Conservation (phyloP, 2,329 filamentous ascomycete genomes). For the Aspergillus puulaauensis region DNA sequence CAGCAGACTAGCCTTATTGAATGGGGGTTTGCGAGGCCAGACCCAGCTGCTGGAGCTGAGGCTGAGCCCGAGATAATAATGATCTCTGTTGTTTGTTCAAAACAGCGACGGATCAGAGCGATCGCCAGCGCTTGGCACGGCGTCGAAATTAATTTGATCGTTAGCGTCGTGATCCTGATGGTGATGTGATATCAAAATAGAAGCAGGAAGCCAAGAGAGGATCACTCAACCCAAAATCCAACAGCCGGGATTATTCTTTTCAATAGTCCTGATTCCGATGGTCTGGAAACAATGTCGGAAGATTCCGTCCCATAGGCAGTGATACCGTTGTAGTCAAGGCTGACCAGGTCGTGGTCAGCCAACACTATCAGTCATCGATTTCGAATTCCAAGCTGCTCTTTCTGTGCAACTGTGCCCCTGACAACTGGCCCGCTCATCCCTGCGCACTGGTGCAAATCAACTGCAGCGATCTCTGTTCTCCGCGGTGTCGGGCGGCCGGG, state of each 20-base stretch:
- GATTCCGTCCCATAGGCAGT: background rate
- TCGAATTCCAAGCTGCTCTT: background rate
- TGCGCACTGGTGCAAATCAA: background rate
- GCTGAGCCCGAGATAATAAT: background rate
- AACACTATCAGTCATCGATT: slow-evolving; percentile 8
- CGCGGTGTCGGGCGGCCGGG: slow-evolving; percentile 9
- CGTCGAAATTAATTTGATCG: background rate
- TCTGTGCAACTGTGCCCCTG: slow-evolving; percentile 6
- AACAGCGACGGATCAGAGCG: background rate
- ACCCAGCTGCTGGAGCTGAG: background rate
- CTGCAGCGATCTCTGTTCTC: slow-evolving; percentile 6
- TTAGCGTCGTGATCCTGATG: background rate
- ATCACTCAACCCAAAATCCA: slow-evolving; percentile 4
- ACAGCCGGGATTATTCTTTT: background rate
- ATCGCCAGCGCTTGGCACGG: slow-evolving; percentile 2
- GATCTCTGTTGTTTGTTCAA: background rate
- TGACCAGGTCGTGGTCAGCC: background rate
- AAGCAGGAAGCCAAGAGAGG: background rate
- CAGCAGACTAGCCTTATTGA: background rate
- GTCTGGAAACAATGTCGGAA: slow-evolving; percentile 5
- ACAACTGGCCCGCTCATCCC: too few relatives aligned
- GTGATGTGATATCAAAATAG: background rate
- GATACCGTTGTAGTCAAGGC: background rate
- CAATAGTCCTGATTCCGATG: background rate
- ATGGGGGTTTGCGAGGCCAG: background rate